A percentile compares a stretch with the other conserved stretches of the same genome.
These are phyloP conservation scores for Wilhelminamyces savonicus DNA, from an alignment of 805 yeast species.

Conservation along the genomic window DNA sequence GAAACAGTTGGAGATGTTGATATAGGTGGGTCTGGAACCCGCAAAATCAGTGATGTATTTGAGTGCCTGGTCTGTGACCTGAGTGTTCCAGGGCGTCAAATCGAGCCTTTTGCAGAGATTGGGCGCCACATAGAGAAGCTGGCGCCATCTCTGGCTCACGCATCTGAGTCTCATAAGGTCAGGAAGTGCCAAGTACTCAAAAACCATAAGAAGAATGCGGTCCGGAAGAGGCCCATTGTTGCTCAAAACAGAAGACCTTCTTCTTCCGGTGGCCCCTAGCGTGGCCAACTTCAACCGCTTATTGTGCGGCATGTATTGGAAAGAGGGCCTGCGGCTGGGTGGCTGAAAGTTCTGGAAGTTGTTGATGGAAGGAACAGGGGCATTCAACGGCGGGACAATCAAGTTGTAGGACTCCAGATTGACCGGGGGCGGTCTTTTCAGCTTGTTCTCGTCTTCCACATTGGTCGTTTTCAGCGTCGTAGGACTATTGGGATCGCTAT, in stretches of 20 bases:
- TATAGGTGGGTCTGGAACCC: constrained; percentile 55
- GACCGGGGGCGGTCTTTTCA: constrained; percentile 1
- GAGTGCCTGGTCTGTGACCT: constrained; percentile 52
- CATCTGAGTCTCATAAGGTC: constrained; percentile 53
- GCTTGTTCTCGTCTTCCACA: no score
- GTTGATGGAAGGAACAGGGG: constrained; percentile 26
- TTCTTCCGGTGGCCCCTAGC: constrained; percentile 30
- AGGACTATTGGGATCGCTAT: constrained; percentile 2
- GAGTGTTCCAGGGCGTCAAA: constrained; percentile 55
- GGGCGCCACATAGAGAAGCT: constrained; percentile 51
- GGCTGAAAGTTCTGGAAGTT: constrained; percentile 19
- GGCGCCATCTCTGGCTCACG: constrained; percentile 66
- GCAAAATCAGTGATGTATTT: constrained; percentile 61
- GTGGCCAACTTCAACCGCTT: constrained; percentile 46
- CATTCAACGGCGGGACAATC: constrained; percentile 35
- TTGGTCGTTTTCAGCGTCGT: no score
- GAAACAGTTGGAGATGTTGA: constrained; percentile 67
- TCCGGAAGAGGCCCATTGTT: constrained; percentile 57
- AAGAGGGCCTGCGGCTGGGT: constrained; percentile 17
- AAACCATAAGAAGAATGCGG: constrained; percentile 46
- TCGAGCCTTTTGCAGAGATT: constrained; percentile 48
- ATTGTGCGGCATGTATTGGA: constrained; percentile 50
- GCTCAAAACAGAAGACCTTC: constrained; percentile 53
- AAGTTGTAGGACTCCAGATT: constrained; percentile 9
- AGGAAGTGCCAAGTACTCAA: constrained; percentile 48